Evolutionary conservation across 2,329 filamentous ascomycete genomes (phyloP).

Genomic region (Acrocalymma vagum): DNA sequence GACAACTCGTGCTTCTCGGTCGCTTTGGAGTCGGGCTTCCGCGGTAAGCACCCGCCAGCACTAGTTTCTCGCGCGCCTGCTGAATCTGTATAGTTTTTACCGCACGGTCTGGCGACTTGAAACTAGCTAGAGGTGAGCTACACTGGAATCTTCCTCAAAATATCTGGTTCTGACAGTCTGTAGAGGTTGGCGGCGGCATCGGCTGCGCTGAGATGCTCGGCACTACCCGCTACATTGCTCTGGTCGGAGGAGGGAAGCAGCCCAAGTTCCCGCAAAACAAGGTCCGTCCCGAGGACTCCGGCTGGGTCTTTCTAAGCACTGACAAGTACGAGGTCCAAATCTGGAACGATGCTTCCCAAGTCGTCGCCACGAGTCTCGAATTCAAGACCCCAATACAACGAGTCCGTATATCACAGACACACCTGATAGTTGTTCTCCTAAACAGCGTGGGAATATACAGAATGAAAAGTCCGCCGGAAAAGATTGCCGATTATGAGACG

Average conservation of each 20-base stretch:
- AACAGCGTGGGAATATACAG: conserved; percentile 84
- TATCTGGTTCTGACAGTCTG: conserved; percentile 23
- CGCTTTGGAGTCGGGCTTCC: conserved; percentile 85
- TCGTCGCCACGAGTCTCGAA: conserved; percentile 78
- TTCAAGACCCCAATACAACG: conserved; percentile 82
- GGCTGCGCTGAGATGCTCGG: conserved; percentile 87
- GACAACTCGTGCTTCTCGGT: conserved; percentile 87
- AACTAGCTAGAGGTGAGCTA: conserved; percentile 37
- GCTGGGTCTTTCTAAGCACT: conserved; percentile 37
- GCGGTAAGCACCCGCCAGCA: conserved; percentile 67
- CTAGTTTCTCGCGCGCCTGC: conserved; percentile 1
- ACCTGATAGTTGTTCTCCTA: conserved; percentile 81
- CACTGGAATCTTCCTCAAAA: too few species aligned
- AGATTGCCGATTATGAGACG: conserved; percentile 82
- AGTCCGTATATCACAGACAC: conserved; percentile 77
- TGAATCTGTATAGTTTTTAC: conserved; percentile 40
- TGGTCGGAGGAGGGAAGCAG: conserved; percentile 86
- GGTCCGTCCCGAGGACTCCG: conserved; percentile 54
- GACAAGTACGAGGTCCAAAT: conserved; percentile 71
- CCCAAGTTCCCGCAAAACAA: conserved; percentile 91
- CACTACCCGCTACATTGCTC: conserved; percentile 83
- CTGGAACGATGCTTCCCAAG: conserved; percentile 87
- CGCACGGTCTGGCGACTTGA: conserved; percentile 38
- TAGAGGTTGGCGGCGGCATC: conserved; percentile 69
- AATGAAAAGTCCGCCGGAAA: conserved; percentile 75